phyloP scores from a whole-genome alignment of 768 basidiomycete genomes.

The Suillus alpinus region DNA sequence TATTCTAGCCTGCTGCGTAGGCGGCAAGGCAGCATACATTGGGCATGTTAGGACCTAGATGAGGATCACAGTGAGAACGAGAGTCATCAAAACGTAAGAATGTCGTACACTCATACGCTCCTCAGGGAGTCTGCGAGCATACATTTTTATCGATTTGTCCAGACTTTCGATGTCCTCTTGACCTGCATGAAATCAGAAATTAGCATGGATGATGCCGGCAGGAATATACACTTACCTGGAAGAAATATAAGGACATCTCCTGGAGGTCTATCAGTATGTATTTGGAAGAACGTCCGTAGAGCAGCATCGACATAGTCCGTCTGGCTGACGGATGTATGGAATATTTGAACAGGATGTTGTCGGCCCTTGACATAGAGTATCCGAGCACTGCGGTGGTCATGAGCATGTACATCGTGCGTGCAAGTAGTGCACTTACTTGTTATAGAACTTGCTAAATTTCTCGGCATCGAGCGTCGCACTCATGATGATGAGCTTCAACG shows the following conservation, averaged over 20 bases:
- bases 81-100: neutral
- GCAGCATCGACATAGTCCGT: constrained; percentile 87
- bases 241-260: constrained; percentile 95
- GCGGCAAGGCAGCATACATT: constrained; percentile 85
- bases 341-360: constrained; percentile 86
- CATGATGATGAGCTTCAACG: constrained; percentile 94
- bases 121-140: constrained; percentile 66
- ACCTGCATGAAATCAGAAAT: constrained; percentile 43
- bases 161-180: constrained; percentile 96
- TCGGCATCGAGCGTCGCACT: constrained; percentile 96
- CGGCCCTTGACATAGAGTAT: constrained; percentile 91
- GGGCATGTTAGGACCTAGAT: constrained; percentile 71
- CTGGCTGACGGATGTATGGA: constrained; percentile 71
- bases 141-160: constrained; percentile 66
- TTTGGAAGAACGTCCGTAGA: constrained; percentile 90
- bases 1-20: constrained; percentile 72
- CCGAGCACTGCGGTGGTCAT: constrained; percentile 57
- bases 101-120: constrained; percentile 48
- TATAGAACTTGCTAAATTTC: constrained; percentile 87
- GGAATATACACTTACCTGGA: constrained; percentile 50
- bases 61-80: constrained; percentile 5
- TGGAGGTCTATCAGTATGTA: constrained; percentile 73
- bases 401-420: neutral
- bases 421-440: constrained; percentile 52
- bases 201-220: neutral